A percentile compares a stretch with the other conserved stretches of the same genome.
phyloP scores from a whole-genome alignment of 73 alveolate species.

The Paramecium bursaria region DNA sequence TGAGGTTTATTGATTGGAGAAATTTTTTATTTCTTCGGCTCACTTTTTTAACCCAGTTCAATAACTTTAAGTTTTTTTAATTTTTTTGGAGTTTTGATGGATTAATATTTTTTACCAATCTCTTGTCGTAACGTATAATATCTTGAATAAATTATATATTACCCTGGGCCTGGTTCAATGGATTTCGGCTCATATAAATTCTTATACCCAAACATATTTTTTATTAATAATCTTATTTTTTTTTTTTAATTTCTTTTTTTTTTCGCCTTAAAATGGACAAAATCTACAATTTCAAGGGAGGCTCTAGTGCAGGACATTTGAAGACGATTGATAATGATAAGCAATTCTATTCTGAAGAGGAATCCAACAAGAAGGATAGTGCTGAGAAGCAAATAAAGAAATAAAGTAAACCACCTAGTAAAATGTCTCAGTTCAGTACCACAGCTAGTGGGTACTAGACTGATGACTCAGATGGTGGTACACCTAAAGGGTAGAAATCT shows the following conservation, averaged over 20 bases:
- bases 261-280: conserved; percentile 60
- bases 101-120: too few relatives aligned
- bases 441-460: conserved; percentile 25
- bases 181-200: conserved; percentile 49
- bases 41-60: neutral
- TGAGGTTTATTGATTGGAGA: neutral
- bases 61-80: too few relatives aligned
- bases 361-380: neutral
- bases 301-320: conserved; percentile 7
- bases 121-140: neutral
- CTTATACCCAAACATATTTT: conserved; percentile 53
- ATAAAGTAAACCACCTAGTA: conserved; percentile 43
- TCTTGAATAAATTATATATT: conserved; percentile 1
- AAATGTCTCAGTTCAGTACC: conserved; percentile 39
- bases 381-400: neutral
- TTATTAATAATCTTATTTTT: too few relatives aligned
- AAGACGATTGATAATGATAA: conserved; percentile 27
- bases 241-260: too few relatives aligned
- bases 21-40: neutral
- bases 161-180: conserved; percentile 57
- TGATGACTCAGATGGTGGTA: conserved; percentile 43
- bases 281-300: conserved; percentile 22
- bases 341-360: conserved; percentile 46
- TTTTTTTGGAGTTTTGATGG: neutral
- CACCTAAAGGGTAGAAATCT: conserved; percentile 1